Percentiles rank a stretch among this genome's conserved stretches.
These are phyloP conservation scores for Cladosporium sp. DNA, from an alignment of 2,329 filamentous ascomycete species.

Conservation along the genomic window DNA sequence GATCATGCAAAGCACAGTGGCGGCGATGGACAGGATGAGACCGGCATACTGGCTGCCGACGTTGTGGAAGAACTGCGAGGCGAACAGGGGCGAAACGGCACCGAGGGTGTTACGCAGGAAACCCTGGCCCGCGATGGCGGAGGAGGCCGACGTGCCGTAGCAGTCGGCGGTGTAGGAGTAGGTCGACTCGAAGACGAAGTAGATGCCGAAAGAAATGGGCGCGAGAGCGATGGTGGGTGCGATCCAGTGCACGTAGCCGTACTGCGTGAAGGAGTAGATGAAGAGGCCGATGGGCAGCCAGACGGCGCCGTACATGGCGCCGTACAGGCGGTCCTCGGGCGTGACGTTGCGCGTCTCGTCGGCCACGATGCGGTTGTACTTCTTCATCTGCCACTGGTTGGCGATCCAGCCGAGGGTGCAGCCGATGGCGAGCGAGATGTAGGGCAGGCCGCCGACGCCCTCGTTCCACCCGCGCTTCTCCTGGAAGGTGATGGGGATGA, in stretches of 20 bases:
- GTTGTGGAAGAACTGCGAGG: constrained; percentile 51
- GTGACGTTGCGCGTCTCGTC: constrained; percentile 35
- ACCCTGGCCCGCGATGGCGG: constrained; percentile 48
- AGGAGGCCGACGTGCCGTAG: constrained; percentile 44
- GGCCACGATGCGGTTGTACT: constrained; percentile 42
- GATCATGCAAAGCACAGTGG: constrained; percentile 39
- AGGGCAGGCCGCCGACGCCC: constrained; percentile 45
- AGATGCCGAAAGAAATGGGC: constrained; percentile 51
- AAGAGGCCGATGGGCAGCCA: constrained; percentile 48
- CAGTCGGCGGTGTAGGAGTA: constrained; percentile 52
- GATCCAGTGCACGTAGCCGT: constrained; percentile 46
- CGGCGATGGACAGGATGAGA: constrained; percentile 45
- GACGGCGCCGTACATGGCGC: constrained; percentile 46
- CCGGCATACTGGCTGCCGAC: constrained; percentile 51
- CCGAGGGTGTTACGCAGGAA: constrained; percentile 52
- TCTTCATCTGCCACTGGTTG: constrained; percentile 49
- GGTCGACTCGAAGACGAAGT: constrained; percentile 46
- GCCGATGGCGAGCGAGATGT: constrained; percentile 46
- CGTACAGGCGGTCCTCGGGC: constrained; percentile 46
- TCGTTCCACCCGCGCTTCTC: constrained; percentile 52
- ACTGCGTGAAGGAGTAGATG: constrained; percentile 54
- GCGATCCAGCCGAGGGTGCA: constrained; percentile 46
- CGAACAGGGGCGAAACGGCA: constrained; percentile 50
- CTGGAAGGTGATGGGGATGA: constrained; percentile 48
- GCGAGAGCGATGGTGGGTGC: constrained; percentile 47